Percentiles rank a stretch among this genome's conserved stretches.
Conservation (phyloP, 148 eudicot species). For the Silene uniflora region DNA sequence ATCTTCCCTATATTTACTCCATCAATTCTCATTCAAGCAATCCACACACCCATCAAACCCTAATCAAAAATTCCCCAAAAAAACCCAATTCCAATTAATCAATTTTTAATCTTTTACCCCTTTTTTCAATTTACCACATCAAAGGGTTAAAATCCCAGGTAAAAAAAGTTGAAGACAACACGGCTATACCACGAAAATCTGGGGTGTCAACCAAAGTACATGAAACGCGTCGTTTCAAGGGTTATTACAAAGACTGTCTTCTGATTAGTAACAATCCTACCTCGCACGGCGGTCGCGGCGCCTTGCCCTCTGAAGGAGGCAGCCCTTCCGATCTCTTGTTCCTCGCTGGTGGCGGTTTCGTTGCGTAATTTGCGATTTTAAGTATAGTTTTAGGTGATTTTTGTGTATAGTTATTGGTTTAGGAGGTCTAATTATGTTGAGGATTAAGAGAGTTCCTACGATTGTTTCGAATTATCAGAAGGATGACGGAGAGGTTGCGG, state of each 20-base stretch:
- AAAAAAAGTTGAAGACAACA: conserved; percentile 49
- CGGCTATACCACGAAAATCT: conserved; percentile 57
- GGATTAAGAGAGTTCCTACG: conserved; percentile 93
- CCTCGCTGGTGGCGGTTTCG: conserved; percentile 79
- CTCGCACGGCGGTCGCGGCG: conserved; percentile 94
- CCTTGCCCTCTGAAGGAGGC: conserved; percentile 96
- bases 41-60: neutral
- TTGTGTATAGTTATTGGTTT: neutral
- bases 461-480: conserved; percentile 87
- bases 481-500: conserved; percentile 64
- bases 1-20: neutral
- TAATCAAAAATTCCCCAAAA: neutral
- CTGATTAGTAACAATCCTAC: conserved; percentile 44
- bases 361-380: neutral
- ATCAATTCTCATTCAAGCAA: neutral
- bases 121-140: too few relatives aligned
- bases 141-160: conserved; percentile 50
- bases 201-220: conserved; percentile 41
- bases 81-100: neutral
- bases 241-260: conserved; percentile 21
- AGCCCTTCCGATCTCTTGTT: conserved; percentile 89
- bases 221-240: conserved; percentile 37
- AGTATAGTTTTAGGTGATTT: neutral
- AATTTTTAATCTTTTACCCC: neutral
- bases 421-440: conserved; percentile 43